Evolutionary conservation across 164 flowering plant genomes (phyloP).

Genomic region (Houttuynia cordata): DNA sequence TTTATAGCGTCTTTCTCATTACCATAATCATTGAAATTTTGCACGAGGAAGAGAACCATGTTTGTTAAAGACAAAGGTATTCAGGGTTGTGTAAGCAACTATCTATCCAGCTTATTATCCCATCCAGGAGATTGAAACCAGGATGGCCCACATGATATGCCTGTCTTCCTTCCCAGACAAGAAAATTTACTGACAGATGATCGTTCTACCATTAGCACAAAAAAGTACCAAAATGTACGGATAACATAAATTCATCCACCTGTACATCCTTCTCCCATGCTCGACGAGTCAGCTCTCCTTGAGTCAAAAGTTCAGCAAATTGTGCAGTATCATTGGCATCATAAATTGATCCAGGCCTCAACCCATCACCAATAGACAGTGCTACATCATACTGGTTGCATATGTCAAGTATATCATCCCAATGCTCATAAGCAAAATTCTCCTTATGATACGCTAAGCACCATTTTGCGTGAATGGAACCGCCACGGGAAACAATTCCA

Average conservation of each 20-base stretch:
- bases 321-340: conserved; percentile 99
- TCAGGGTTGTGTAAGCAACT: neutral
- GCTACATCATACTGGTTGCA: conserved; percentile 96
- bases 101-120: no score
- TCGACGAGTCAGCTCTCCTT: conserved; percentile 94
- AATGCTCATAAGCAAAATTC: conserved; percentile 98
- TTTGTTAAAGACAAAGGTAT: neutral
- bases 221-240: neutral
- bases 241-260: conserved; percentile 29
- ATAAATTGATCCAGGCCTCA: conserved; percentile 95
- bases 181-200: neutral
- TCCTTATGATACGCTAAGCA: conserved; percentile 96
- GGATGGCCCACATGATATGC: neutral
- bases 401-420: conserved; percentile 99
- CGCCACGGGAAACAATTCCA: conserved; percentile 98
- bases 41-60: neutral
- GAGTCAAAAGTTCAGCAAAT: conserved; percentile 98
- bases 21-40: neutral
- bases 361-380: conserved; percentile 94
- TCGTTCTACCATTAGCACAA: neutral
- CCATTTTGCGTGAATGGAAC: conserved; percentile 99
- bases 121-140: neutral
- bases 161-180: neutral
- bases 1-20: neutral
- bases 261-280: conserved; percentile 99